Evolutionary conservation across 495 filamentous ascomycete genomes (phyloP), one percentile per base, ranked within the genome.

Genomic region (Pseudevernia furfuracea): DNA sequence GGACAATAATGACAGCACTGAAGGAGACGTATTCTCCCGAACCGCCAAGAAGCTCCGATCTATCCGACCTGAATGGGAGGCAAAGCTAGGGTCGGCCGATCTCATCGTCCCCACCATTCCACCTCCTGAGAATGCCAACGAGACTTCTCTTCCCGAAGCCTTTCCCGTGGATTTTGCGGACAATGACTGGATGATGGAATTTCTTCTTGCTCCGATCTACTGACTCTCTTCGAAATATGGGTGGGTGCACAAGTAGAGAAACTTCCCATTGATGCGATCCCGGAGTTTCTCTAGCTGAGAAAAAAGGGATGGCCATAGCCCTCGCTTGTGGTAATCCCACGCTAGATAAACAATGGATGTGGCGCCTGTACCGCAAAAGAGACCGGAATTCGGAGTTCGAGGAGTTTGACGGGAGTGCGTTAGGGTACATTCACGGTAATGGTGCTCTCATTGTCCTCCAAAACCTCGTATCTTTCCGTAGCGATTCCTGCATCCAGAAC

Each of bases 11-110:
- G 37, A 30, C 58, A 43, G 21, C 23, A 9, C 28, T 10, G 58
- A 59, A 41, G 37, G 37, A 19, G 36, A 59, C 17, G 23, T 39
- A 9, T 59, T 41, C 37, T 59, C 37, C 23, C 58, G 37, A 25
- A 59, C 36, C 4, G 58, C 58, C 6, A 59, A 41, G 37, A 38
- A 17, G 14, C 30, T 59, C 30, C 37, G 37, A 41, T 41, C 58
- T 30, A 59, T 59, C n/a, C 11, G 58, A 59, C 58, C 10, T 28
- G 37, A 43, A 9, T 43, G n/a, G 58, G 34, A 58, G 56, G 56
- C 34, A 37, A 58, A 23, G 34, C 56, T 39, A 15, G 21, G 55
- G 11, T 32, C 55, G 30, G 32, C 11, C 17, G 4, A 21, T 8
- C 8, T 4, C 32, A n/a, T 23, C 17, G 17, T 25, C 57, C 28